phyloP scores from a whole-genome alignment of 768 basidiomycete species.

The Kwoniella bestiolae region DNA sequence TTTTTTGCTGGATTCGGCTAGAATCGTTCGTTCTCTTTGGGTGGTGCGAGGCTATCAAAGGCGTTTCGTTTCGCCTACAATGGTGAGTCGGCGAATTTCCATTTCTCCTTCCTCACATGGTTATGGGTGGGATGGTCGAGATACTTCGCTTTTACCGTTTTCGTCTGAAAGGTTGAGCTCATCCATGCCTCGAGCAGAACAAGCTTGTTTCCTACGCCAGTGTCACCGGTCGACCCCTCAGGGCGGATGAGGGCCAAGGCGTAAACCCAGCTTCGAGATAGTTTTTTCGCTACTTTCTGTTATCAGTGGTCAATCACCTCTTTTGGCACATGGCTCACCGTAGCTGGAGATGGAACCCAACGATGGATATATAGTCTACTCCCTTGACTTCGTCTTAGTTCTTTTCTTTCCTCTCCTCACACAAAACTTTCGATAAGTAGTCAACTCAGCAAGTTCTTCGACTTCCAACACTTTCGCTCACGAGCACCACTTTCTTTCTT shows the following conservation, averaged over 20 bases:
- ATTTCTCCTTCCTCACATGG: background rate
- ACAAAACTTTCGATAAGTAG: background rate
- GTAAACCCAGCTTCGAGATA: background rate
- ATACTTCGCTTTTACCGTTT: background rate
- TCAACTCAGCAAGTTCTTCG: background rate
- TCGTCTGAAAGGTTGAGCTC: no score
- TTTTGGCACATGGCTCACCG: background rate
- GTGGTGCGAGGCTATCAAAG: background rate
- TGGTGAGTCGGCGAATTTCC: background rate
- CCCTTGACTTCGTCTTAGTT: background rate
- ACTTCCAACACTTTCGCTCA: slow-evolving; percentile 2
- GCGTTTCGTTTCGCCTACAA: background rate
- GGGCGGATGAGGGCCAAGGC: no score
- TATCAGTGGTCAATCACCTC: no score
- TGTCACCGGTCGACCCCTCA: no score
- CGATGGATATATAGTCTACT: background rate
- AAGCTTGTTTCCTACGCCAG: background rate
- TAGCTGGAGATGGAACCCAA: background rate
- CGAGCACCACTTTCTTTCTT: slow-evolving; percentile 11
- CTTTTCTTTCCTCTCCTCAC: background rate
- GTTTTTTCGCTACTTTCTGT: no score
- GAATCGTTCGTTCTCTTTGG: background rate
- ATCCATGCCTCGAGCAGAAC: no score
- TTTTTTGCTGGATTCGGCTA: background rate
- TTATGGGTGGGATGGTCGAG: no score